Evolutionary conservation across 1,284 basidiomycete genomes (phyloP), one percentile per base, ranked within the genome.

Genomic region (Fomitopsis pinicola): DNA sequence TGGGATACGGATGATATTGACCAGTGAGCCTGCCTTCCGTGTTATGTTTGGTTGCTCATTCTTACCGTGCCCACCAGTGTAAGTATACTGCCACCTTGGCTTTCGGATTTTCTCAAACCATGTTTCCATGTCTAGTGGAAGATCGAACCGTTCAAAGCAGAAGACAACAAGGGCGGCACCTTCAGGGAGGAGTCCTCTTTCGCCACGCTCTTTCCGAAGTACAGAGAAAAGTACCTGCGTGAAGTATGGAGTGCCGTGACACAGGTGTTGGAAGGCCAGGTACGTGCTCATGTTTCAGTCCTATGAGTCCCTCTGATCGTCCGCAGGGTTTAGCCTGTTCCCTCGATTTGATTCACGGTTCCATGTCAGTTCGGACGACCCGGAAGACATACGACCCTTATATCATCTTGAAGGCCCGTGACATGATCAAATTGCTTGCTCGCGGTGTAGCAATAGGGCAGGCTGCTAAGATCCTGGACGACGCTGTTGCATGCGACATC

Each of bases 1-100:
- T 99, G 97, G 97, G 97, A 99, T 75, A 97, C 95, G 53, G 96
- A 98, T 73, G 95, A 98, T 69, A 95, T 98, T 75, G 94, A 99
- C 81, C 97, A 98, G 91, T 96, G 76, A 88, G 92, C 76, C 42
- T 55, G 57, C n/a, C 66, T 46, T 40, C 61, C 44, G 30, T 38
- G 42, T 38, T 14, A 14, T 48, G 19, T 57, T 12, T 40, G 38
- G 15, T 6, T 9, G 26, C 26, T 56, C 45, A 60, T 60, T 71
- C 64, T 73, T 42, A 65, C 55, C 33, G 45, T 17, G 26, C 15
- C 22, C 55, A 12, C 14, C 61, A 69, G 68, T 61, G 68, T 69
- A 63, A 69, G 68, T 63, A 46, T 35, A 2, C 28, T 8, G 15
- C 10, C 48, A 46, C 26, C 28, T 54, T 57, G 22, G 14, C 42